A percentile compares a stretch with the other conserved stretches of the same genome.
Conservation (phyloP, 2,329 filamentous ascomycete species). For the Alternaria ventricosa region DNA sequence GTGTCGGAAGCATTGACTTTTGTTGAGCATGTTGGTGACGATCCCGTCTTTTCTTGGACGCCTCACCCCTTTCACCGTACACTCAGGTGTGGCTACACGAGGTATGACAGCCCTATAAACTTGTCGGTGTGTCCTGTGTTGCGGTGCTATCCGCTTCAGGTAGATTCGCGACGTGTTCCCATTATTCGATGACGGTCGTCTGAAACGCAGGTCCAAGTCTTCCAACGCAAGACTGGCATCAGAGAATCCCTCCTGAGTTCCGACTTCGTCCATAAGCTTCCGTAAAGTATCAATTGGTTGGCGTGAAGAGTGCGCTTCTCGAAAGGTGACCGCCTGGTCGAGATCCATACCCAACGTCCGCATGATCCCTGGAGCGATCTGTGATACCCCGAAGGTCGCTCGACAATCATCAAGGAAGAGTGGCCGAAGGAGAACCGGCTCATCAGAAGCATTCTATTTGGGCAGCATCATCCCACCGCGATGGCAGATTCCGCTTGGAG, state of each 20-base stretch:
- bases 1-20: conserved; percentile 4
- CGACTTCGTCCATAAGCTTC: not conserved
- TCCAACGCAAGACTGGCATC: not conserved
- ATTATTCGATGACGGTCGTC: not conserved
- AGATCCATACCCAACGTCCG: not conserved
- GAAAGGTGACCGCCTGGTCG: not conserved
- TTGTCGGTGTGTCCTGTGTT: not conserved
- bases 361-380: not conserved
- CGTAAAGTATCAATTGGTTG: not conserved
- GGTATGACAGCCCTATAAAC: not conserved
- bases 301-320: not conserved
- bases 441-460: not conserved
- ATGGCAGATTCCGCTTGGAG: not conserved
- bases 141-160: not conserved
- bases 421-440: not conserved
- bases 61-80: conserved; percentile 4
- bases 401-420: not conserved
- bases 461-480: not conserved
- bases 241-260: not conserved
- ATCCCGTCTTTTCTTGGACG: conserved; percentile 1
- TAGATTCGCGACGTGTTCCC: not conserved
- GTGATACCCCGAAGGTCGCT: not conserved
- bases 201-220: not conserved
- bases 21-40: not conserved
- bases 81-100: not conserved